Evolutionary conservation across 2,329 filamentous ascomycete species (phyloP).

Genomic region (Dothideomycetes sp.): DNA sequence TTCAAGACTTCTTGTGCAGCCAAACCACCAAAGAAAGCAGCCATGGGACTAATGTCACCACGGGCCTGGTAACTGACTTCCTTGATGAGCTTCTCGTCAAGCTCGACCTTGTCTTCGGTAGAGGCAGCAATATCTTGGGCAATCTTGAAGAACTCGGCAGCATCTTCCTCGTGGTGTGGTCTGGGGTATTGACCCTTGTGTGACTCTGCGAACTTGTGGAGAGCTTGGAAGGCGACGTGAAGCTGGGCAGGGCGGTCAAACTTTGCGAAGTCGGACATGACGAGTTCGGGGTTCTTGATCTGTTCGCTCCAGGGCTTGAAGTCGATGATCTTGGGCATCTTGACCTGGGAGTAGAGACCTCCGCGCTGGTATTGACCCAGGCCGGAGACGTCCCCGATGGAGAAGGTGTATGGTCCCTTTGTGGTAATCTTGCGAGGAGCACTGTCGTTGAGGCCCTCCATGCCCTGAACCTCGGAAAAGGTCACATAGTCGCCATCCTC

Average conservation of each 20-base stretch:
- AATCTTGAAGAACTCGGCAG: constrained; percentile 62
- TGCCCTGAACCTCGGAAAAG: constrained; percentile 84
- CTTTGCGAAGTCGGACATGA: constrained; percentile 94
- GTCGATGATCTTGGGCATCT: constrained; percentile 90
- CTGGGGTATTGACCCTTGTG: constrained; percentile 64
- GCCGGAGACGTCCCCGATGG: constrained; percentile 82
- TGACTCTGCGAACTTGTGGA: constrained; percentile 71
- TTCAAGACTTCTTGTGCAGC: constrained; percentile 92
- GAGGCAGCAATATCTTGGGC: constrained; percentile 60
- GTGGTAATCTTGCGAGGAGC: constrained; percentile 85
- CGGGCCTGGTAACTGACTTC: constrained; percentile 91
- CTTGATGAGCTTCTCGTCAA: constrained; percentile 84
- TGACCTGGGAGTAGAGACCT: constrained; percentile 88
- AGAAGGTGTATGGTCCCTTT: constrained; percentile 93
- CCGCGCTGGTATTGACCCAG: constrained; percentile 81
- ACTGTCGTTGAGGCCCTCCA: constrained; percentile 75
- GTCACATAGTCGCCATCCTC: constrained; percentile 96
- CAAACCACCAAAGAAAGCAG: constrained; percentile 88
- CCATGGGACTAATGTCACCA: constrained; percentile 84
- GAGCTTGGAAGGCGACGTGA: constrained; percentile 82
- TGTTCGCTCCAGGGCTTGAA: constrained; percentile 74
- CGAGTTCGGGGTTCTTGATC: constrained; percentile 74
- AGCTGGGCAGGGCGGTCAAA: constrained; percentile 90
- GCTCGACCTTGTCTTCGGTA: constrained; percentile 61
- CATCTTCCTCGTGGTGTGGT: constrained; percentile 77